These are phyloP conservation scores for Alternaria sp. DNA, from an alignment of 2,329 filamentous ascomycete genomes.

Conservation along the genomic window DNA sequence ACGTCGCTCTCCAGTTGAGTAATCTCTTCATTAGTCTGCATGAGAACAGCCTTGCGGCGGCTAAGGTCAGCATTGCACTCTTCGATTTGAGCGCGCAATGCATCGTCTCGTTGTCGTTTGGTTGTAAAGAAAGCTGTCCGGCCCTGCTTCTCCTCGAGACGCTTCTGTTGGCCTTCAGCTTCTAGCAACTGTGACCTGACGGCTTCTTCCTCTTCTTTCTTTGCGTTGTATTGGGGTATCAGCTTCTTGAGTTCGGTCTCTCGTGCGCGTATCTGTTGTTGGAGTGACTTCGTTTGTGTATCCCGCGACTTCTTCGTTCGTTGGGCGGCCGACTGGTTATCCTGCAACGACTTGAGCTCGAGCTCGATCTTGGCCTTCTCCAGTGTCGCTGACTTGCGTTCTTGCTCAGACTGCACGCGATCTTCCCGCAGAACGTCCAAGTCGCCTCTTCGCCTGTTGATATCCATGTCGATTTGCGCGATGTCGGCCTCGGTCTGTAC, in stretches of 20 bases:
- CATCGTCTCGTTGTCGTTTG: slow-evolving; percentile 87
- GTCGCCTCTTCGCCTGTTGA: slow-evolving; percentile 79
- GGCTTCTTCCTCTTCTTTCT: slow-evolving; percentile 74
- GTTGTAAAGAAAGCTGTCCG: slow-evolving; percentile 85
- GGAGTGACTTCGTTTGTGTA: slow-evolving; percentile 73
- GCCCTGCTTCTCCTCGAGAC: slow-evolving; percentile 90
- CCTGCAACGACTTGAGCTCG: slow-evolving; percentile 79
- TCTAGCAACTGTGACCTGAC: slow-evolving; percentile 75
- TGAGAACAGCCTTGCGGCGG: slow-evolving; percentile 80
- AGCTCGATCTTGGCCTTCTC: slow-evolving; percentile 84
- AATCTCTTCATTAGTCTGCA: slow-evolving; percentile 86
- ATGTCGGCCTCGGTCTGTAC: slow-evolving; percentile 81
- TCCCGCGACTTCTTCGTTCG: slow-evolving; percentile 75
- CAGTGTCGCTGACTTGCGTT: slow-evolving; percentile 82
- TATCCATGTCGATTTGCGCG: slow-evolving; percentile 75
- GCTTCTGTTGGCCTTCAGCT: slow-evolving; percentile 75
- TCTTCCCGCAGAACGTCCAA: slow-evolving; percentile 86
- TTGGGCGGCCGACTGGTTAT: slow-evolving; percentile 80
- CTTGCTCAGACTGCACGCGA: slow-evolving; percentile 84
- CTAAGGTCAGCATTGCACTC: slow-evolving; percentile 78
- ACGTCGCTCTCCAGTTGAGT: slow-evolving; percentile 74
- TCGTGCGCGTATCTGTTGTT: slow-evolving; percentile 74
- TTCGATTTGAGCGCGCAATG: slow-evolving; percentile 78
- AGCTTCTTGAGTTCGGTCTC: slow-evolving; percentile 77
- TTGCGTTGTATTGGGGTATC: slow-evolving; percentile 76